Base-by-base conservation (phyloP, 1,139 yeast genomes). In the Kodamaea plutei region DNA sequence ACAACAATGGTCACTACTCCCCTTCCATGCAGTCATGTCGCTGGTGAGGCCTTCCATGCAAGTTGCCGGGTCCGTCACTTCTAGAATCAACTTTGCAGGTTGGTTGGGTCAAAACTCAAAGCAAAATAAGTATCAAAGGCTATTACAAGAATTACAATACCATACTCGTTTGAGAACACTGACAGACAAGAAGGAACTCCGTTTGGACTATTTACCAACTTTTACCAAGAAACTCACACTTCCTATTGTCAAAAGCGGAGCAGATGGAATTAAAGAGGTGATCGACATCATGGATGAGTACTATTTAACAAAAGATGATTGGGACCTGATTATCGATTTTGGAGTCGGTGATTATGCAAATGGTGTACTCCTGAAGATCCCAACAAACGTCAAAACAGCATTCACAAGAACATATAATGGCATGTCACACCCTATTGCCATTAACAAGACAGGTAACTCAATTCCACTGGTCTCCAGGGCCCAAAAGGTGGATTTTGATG, bases 31-130 rank as follows among this genome's bases (percentile, higher is more conserved):
- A 0, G 72, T 88, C 3, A 67, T 84, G 70, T 89, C 97, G 1
- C 76, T 95, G 1, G 87, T 93, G 9, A 65, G 77, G 25, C 98
- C 99, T 0, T 69, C 88, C 1, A 78, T 78, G 28, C 73, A 69
- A 40, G 79, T 87, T 11, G 82, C 88, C 8, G 98, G 98, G 2
- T 73, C 68, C 33, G 60, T 82, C 27, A 60, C 70, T 2, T 82
- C 82, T 7, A 67, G 95, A 44, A 76, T 81, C 37, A 79, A 77
- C 56, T 93, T 93, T 58, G 77, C 96, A 1, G 62, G 81, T 2
- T 88, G 93, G 84, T 66, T 93, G 38, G 99, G 99, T 1, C 91
- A 89, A 53, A 84, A 84, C 50, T 88, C 96, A 12, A 88, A 87
- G 58, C 68, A 75, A 20, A 77, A 81, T 62, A 91, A 91, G 57